Evolutionary conservation across 768 basidiomycete genomes (phyloP).

Genomic region (Panus rudis): DNA sequence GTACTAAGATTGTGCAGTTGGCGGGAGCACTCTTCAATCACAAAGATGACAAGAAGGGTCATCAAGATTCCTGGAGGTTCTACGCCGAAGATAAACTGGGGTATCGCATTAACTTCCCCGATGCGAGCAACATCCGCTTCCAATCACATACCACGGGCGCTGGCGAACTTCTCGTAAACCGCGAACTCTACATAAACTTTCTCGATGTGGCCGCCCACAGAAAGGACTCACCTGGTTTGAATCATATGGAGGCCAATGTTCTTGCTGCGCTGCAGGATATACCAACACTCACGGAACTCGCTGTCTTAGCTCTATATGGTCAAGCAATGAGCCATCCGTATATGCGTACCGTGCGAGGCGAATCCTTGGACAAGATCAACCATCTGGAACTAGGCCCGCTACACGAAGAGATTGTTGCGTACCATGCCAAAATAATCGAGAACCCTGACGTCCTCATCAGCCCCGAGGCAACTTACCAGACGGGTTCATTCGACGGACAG

Average conservation of each 20-base stretch:
- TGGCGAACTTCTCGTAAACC: constrained; percentile 19
- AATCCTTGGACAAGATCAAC: constrained; percentile 3
- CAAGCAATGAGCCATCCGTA: constrained; percentile 15
- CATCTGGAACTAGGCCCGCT: constrained; percentile 12
- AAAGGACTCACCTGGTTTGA: constrained; percentile 23
- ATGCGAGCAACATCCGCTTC: constrained; percentile 31
- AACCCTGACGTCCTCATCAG: constrained; percentile 17
- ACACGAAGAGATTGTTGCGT: constrained; percentile 9
- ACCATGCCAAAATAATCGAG: constrained; percentile 13
- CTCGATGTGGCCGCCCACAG: constrained; percentile 22
- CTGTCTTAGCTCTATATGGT: constrained; percentile 11
- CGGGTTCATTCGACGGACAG: constrained; percentile 10
- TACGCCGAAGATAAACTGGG: constrained; percentile 21
- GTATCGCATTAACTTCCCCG: constrained; percentile 21
- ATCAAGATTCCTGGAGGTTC: constrained; percentile 21
- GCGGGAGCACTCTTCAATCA: constrained; percentile 26
- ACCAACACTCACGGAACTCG: constrained; percentile 15
- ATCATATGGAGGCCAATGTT: constrained; percentile 28
- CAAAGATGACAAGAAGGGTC: constrained; percentile 31
- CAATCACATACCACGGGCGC: constrained; percentile 27
- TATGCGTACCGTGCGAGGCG: constrained; percentile 7
- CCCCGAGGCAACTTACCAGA: constrained; percentile 4
- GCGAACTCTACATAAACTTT: constrained; percentile 19
- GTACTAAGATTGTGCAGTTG: constrained; percentile 20
- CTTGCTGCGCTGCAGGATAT: constrained; percentile 8